phyloP scores from a whole-genome alignment of 202 grass and related monocot genomes.

The Hordeum pubiflorum region DNA sequence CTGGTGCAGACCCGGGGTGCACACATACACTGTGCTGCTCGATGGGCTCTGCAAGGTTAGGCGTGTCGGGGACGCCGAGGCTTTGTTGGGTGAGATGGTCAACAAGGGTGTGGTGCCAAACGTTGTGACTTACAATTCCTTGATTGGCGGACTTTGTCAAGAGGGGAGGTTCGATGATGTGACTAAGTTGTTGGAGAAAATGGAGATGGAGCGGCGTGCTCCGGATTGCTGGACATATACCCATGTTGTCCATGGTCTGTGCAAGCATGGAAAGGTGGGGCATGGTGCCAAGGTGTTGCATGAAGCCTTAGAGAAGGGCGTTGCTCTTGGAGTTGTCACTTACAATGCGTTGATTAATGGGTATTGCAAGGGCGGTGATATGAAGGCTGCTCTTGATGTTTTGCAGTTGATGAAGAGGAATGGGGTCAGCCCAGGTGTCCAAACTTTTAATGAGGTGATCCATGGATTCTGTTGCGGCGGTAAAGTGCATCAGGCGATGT shows the following conservation, averaged over 20 bases:
- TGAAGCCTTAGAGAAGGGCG: neutral
- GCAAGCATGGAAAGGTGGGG: constrained; percentile 12
- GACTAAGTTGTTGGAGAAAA: constrained; percentile 17
- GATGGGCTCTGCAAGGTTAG: constrained; percentile 24
- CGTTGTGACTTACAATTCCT: constrained; percentile 15
- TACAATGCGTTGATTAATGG: constrained; percentile 18
- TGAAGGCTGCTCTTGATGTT: constrained; percentile 6
- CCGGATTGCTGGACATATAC: constrained; percentile 26
- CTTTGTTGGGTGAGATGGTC: constrained; percentile 13
- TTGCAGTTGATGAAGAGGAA: constrained; percentile 15
- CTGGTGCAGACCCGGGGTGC: constrained; percentile 7
- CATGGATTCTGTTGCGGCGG: neutral
- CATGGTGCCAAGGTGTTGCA: constrained; percentile 1
- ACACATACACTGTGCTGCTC: constrained; percentile 25
- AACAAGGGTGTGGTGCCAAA: constrained; percentile 7
- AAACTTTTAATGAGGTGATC: neutral
- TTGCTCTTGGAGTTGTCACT: neutral
- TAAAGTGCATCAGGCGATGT: neutral
- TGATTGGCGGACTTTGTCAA: constrained; percentile 19
- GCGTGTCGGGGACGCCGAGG: neutral
- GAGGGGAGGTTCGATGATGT: constrained; percentile 5
- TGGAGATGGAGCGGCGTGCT: neutral
- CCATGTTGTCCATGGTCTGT: constrained; percentile 1
- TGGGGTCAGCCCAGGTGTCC: neutral
- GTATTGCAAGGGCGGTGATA: constrained; percentile 8